These are phyloP conservation scores for Albizia julibrissin DNA, from an alignment of 306 rosid genomes.

Conservation along the genomic window DNA sequence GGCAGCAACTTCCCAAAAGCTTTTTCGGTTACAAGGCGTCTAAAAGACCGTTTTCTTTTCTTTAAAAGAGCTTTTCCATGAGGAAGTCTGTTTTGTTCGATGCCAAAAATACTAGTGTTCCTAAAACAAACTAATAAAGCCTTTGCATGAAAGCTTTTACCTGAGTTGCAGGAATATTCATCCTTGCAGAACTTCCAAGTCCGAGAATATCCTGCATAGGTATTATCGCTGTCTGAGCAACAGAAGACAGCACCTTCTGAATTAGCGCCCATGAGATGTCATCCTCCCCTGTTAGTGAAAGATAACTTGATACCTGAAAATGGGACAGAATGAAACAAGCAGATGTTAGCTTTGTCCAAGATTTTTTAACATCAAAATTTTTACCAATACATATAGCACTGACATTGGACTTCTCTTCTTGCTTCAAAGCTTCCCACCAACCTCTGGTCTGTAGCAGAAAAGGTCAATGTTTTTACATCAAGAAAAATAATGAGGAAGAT, in stretches of 20 bases:
- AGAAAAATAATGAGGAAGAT: conserved; percentile 14
- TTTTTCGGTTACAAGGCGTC: conserved; percentile 8
- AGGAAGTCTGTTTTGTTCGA: background rate
- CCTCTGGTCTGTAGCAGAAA: conserved; percentile 62
- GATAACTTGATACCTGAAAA: conserved; percentile 70
- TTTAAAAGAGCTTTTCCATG: background rate
- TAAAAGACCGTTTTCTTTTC: background rate
- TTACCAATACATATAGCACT: conserved; percentile 33
- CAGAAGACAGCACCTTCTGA: conserved; percentile 65
- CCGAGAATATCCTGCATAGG: conserved; percentile 93
- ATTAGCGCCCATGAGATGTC: conserved; percentile 77
- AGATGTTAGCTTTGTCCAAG: background rate
- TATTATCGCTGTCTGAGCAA: conserved; percentile 79
- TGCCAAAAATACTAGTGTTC: background rate
- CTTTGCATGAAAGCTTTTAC: conserved; percentile 46
- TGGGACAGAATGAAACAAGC: conserved; percentile 10
- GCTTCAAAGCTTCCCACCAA: conserved; percentile 89
- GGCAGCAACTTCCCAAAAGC: background rate
- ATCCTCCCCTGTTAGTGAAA: conserved; percentile 58
- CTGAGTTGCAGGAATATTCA: conserved; percentile 98
- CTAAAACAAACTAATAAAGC: conserved; percentile 1
- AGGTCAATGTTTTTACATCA: conserved; percentile 9
- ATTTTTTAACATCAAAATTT: background rate
- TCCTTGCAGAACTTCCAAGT: conserved; percentile 83
- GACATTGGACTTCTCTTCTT: conserved; percentile 74